Conservation (phyloP, 306 rosid genomes). For the Casuarina equisetifolia region DNA sequence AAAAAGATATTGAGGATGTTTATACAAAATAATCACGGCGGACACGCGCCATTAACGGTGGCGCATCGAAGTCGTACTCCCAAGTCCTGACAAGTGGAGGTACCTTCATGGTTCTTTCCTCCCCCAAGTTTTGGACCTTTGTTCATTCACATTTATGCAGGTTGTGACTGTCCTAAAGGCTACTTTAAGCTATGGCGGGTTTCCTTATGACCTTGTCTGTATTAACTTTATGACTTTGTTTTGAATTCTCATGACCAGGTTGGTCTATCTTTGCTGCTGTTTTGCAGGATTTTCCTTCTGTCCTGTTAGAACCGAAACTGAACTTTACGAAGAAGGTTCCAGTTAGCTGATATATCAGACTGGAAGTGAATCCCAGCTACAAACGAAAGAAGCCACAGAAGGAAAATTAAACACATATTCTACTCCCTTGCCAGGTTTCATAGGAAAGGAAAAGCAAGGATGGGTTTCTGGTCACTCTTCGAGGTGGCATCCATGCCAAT, state of each 20-base stretch:
- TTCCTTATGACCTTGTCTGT: not conserved
- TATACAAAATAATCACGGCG: no score
- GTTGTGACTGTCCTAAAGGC: not conserved
- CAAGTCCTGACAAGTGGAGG: conserved; percentile 16
- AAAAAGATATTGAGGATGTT: no score
- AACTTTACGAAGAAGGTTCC: not conserved
- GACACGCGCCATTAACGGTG: not conserved
- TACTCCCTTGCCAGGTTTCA: not conserved
- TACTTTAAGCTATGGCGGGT: not conserved
- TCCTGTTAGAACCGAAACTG: conserved; percentile 16
- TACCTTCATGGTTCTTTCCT: conserved; percentile 35
- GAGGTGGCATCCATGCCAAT: conserved; percentile 76
- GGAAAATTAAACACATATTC: not conserved
- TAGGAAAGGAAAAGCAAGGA: conserved; percentile 13
- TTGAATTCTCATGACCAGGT: not conserved
- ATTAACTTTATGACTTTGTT: not conserved
- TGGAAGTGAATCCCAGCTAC: not conserved
- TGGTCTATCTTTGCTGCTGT: not conserved
- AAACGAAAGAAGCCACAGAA: not conserved
- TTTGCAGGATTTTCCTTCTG: conserved; percentile 22
- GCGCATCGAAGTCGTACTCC: not conserved
- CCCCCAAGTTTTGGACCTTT: not conserved
- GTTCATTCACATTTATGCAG: not conserved
- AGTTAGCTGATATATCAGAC: not conserved
- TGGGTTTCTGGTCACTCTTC: conserved; percentile 64